phyloP scores from a whole-genome alignment of 306 rosid genomes.

The Mucuna pruriens region DNA sequence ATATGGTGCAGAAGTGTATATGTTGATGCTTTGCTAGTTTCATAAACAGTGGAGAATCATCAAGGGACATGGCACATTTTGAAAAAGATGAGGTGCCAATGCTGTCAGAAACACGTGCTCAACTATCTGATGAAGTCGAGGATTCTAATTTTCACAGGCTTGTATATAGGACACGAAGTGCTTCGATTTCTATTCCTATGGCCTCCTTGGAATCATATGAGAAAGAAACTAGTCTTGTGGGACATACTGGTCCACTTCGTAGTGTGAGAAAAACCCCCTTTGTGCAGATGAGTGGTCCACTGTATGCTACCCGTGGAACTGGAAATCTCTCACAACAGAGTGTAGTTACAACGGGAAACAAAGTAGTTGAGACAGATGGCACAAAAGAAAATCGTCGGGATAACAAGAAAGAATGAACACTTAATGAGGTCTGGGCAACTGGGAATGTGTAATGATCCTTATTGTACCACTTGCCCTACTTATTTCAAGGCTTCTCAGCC shows the following conservation, averaged over 20 bases:
- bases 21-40: slow-evolving; percentile 14
- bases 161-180: slow-evolving; percentile 58
- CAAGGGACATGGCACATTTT: slow-evolving; percentile 54
- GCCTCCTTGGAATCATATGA: slow-evolving; percentile 52
- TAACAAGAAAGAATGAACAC: slow-evolving; percentile 60
- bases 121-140: slow-evolving; percentile 40
- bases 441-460: slow-evolving; percentile 94
- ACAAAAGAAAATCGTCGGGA: slow-evolving; percentile 50
- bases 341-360: slow-evolving; percentile 37
- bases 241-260: slow-evolving; percentile 81
- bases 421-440: slow-evolving; percentile 84
- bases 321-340: slow-evolving; percentile 45
- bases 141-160: slow-evolving; percentile 48
- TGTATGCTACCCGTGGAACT: slow-evolving; percentile 40
- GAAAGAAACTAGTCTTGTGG: slow-evolving; percentile 57
- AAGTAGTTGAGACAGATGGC: slow-evolving; percentile 36
- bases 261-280: slow-evolving; percentile 59
- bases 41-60: slow-evolving; percentile 32
- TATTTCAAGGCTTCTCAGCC: slow-evolving; percentile 55
- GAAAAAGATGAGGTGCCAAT: slow-evolving; percentile 72
- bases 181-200: slow-evolving; percentile 66
- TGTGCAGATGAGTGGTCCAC: slow-evolving; percentile 73
- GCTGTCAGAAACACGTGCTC: slow-evolving; percentile 50
- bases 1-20: background rate
- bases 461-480: slow-evolving; percentile 89